Evolutionary conservation across 345 rosid species (phyloP).

Genomic region (Citrus mangshanensis): DNA sequence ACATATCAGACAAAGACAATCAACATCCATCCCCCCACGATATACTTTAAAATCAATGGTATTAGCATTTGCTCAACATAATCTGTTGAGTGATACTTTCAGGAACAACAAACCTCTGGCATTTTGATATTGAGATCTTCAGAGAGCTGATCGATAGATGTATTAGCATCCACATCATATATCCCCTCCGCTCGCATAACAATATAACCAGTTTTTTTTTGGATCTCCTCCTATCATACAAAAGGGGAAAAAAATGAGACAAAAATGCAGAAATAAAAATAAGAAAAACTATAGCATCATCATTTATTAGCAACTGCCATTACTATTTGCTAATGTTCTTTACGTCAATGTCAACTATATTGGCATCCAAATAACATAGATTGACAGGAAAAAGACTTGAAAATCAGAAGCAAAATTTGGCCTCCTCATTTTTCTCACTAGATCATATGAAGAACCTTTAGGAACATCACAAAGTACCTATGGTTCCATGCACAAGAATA

Average conservation of each 20-base stretch:
- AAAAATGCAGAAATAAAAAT: background rate
- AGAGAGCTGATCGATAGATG: conserved; percentile 92
- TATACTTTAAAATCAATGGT: background rate
- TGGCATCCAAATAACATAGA: background rate
- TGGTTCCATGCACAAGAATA: background rate
- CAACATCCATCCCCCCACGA: background rate
- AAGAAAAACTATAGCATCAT: background rate
- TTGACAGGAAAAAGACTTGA: background rate
- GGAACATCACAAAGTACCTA: background rate
- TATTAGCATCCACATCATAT: conserved; percentile 95
- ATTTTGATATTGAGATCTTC: conserved; percentile 91
- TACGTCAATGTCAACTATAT: background rate
- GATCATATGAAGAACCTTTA: background rate
- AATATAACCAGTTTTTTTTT: conserved; percentile 96
- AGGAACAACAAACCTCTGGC: conserved; percentile 71
- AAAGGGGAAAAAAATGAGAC: background rate
- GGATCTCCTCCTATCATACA: conserved; percentile 82
- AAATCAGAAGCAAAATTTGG: background rate
- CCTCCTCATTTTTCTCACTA: background rate
- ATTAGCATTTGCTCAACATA: background rate
- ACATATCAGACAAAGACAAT: background rate
- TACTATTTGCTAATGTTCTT: background rate
- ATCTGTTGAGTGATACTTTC: background rate
- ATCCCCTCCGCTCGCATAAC: conserved; percentile 96
- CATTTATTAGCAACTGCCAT: background rate